Conservation (phyloP, 2,329 filamentous ascomycete genomes). For the Lachnum nothofagi region DNA sequence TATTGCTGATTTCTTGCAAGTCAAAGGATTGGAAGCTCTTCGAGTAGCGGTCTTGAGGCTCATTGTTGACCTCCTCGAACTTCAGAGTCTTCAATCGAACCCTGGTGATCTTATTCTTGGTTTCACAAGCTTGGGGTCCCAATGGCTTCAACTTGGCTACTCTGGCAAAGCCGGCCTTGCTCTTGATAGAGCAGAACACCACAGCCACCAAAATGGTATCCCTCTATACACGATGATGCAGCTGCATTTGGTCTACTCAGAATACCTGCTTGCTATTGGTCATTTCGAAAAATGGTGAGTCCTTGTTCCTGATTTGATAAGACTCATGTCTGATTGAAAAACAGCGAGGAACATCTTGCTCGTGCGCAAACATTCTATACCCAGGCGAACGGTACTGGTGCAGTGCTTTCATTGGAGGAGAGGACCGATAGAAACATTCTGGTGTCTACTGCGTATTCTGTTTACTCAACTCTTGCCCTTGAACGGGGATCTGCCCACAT, state of each 20-base stretch:
- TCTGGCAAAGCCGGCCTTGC: slow-evolving; percentile 51
- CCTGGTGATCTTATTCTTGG: slow-evolving; percentile 39
- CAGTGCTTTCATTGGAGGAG: slow-evolving; percentile 17
- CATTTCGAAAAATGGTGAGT: slow-evolving; percentile 55
- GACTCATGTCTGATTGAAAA: background rate
- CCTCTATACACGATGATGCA: slow-evolving; percentile 44
- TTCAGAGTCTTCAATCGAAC: slow-evolving; percentile 37
- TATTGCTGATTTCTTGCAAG: slow-evolving; percentile 51
- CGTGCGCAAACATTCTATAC: slow-evolving; percentile 25
- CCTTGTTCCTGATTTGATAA: slow-evolving; percentile 19
- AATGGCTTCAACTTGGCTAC: slow-evolving; percentile 57
- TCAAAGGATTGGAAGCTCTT: slow-evolving; percentile 49
- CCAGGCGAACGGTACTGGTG: slow-evolving; percentile 24
- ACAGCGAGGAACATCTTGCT: slow-evolving; percentile 29
- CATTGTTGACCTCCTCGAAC: slow-evolving; percentile 42
- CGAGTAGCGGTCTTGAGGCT: slow-evolving; percentile 46
- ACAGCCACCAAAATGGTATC: slow-evolving; percentile 37
- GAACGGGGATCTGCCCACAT: slow-evolving; percentile 50
- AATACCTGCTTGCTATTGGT: slow-evolving; percentile 66
- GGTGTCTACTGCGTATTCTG: slow-evolving; percentile 34
- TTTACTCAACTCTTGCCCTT: slow-evolving; percentile 34
- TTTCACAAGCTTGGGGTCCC: slow-evolving; percentile 41
- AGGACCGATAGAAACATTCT: slow-evolving; percentile 26
- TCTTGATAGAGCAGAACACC: slow-evolving; percentile 54
- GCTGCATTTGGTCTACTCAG: slow-evolving; percentile 67